phyloP scores from a whole-genome alignment of 2,329 filamentous ascomycete species.

The Colletotrichum euphorbiae region DNA sequence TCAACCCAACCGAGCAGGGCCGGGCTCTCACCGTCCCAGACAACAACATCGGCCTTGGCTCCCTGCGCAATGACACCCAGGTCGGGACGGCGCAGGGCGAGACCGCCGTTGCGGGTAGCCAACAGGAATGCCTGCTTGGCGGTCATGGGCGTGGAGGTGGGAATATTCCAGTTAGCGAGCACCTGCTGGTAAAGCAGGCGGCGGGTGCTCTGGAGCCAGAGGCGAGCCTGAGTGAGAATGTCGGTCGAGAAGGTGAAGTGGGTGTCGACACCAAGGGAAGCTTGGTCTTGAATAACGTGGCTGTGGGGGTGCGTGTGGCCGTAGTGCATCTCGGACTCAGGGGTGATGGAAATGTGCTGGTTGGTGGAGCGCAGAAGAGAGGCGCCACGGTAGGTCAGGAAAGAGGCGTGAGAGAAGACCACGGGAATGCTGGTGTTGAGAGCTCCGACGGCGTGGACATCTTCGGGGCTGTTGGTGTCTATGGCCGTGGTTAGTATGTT shows the following conservation, averaged over 20 bases:
- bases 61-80: constrained; percentile 61
- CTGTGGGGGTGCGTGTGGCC: constrained; percentile 62
- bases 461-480: constrained; percentile 53
- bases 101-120: constrained; percentile 63
- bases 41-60: constrained; percentile 65
- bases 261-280: constrained; percentile 65
- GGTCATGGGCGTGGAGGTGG: constrained; percentile 62
- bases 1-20: constrained; percentile 66
- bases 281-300: constrained; percentile 61
- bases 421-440: constrained; percentile 60
- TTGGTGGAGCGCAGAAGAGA: constrained; percentile 59
- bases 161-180: constrained; percentile 55
- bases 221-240: constrained; percentile 62
- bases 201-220: constrained; percentile 64
- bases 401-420: constrained; percentile 64
- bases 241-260: constrained; percentile 65
- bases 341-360: constrained; percentile 67
- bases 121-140: constrained; percentile 67
- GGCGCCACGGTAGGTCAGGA: constrained; percentile 54
- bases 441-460: constrained; percentile 50
- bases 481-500: not conserved
- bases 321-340: constrained; percentile 70
- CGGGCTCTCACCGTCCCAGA: constrained; percentile 63
- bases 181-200: constrained; percentile 53
- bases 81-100: constrained; percentile 62